Percentiles rank a stretch among this genome's conserved stretches.
phyloP scores from a whole-genome alignment of 176 grass and related monocot genomes.

The Metroxylon sagu region DNA sequence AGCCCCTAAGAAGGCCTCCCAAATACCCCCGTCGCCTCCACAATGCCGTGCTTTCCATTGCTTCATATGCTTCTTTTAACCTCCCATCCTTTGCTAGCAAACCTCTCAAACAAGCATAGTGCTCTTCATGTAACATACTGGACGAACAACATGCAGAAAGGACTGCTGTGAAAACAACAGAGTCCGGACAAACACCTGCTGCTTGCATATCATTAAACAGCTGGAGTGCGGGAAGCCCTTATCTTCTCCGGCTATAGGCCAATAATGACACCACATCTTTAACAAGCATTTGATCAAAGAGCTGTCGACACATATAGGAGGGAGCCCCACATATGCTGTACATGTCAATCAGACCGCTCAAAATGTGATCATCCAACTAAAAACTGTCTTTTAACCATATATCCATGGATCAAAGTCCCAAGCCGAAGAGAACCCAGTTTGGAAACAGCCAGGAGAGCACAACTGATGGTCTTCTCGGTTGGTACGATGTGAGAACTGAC shows the following conservation, averaged over 20 bases:
- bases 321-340: background rate
- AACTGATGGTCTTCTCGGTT: constrained; percentile 7
- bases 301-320: background rate
- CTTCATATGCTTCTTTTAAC: constrained; percentile 1
- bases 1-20: constrained; percentile 4
- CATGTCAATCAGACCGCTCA: constrained; percentile 11
- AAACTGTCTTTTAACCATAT: background rate
- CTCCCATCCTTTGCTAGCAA: constrained; percentile 6
- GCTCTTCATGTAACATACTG: background rate
- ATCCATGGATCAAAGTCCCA: constrained; percentile 11
- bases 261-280: too few species aligned
- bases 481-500: background rate
- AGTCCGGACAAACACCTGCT: constrained; percentile 3
- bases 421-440: background rate
- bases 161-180: constrained; percentile 5
- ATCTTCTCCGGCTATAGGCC: background rate
- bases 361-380: constrained; percentile 1
- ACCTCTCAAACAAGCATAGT: constrained; percentile 7
- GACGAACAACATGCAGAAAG: constrained; percentile 10
- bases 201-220: background rate
- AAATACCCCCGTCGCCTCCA: background rate
- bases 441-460: constrained; percentile 5
- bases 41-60: background rate
- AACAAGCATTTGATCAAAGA: constrained; percentile 9
- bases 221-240: background rate